phyloP scores from a whole-genome alignment of 768 basidiomycete genomes.

The Lepiota brunneoincarnata region DNA sequence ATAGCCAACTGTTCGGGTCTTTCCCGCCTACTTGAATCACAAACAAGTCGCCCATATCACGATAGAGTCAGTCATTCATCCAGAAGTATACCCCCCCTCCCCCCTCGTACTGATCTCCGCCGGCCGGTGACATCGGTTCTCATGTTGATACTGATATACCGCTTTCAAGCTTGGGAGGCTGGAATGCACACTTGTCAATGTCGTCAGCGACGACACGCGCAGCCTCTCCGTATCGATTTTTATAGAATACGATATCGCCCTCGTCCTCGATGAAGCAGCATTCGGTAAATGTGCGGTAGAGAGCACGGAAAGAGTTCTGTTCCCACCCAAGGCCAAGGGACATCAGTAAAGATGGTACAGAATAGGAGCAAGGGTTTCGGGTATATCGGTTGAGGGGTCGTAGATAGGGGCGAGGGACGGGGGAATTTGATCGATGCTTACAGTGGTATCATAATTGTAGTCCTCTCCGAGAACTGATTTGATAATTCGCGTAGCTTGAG shows the following conservation, averaged over 20 bases:
- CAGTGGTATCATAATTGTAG: conserved; percentile 62
- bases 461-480: conserved; percentile 52
- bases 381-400: not conserved
- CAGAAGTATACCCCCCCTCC: too few species aligned
- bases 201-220: conserved; percentile 29
- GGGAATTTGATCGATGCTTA: conserved; percentile 20
- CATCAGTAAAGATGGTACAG: conserved; percentile 3
- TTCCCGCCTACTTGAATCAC: too few species aligned
- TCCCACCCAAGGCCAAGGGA: not conserved
- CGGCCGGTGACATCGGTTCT: too few species aligned
- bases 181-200: conserved; percentile 6
- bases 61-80: too few species aligned
- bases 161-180: not conserved
- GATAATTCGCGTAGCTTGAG: conserved; percentile 51
- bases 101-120: too few species aligned
- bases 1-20: too few species aligned
- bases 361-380: not conserved
- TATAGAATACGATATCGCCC: conserved; percentile 61
- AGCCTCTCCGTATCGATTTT: conserved; percentile 46
- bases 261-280: conserved; percentile 66
- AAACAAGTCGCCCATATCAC: too few species aligned
- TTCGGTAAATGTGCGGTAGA: conserved; percentile 58
- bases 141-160: not conserved
- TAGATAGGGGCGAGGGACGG: not conserved
- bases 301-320: conserved; percentile 55